Evolutionary conservation across 148 eudicot species (phyloP), one percentile per base, ranked within the genome.

Genomic region (Amaranthus hypochondriacus): DNA sequence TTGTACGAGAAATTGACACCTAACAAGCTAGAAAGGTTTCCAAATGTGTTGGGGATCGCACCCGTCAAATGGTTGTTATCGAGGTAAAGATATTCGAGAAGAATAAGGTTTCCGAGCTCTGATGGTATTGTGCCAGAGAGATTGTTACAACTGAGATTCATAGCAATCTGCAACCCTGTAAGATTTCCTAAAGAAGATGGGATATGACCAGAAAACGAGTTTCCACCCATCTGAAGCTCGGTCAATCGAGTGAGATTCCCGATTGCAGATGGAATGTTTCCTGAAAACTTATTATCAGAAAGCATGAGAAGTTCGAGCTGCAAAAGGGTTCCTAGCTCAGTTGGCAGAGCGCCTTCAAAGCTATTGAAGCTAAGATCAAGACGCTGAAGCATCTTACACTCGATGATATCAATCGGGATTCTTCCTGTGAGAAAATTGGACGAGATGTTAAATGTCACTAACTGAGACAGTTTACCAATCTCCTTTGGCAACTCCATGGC

Each of bases 171-270:
- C 83, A 95, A 82, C 73, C 94, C 77, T 0, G 86, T 80, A 48
- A 95, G 91, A 62, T 84, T 79, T 44, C 99, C 99, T 14, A 95
- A 68, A 51, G 88, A 89, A 56, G 82, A 53, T 21, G 99, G 99
- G 58, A 95, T 92, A 65, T 77, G 78, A 48, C 92, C 97, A 2
- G 91, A 95, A 56, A 95, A 70, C 5, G 66, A 79, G 79, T 92
- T 95, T 68, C 96, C 88, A 49, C 99, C 97, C 96, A 95, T 90
- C 68, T 90, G 91, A 76, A 95, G 85, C 80, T 82, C 96, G 0
- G 90, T 88, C 77, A 95, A 80, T 59, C 58, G 99, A 39, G 94
- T 83, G 47, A 95, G 92, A 47, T 89, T 90, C 12, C 99, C 97
- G 59, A 95, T 69, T 15, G 84, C 86, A 12, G 76, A 77, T 6